Evolutionary conservation across 345 rosid species (phyloP).

Genomic region (Mercurialis annua): DNA sequence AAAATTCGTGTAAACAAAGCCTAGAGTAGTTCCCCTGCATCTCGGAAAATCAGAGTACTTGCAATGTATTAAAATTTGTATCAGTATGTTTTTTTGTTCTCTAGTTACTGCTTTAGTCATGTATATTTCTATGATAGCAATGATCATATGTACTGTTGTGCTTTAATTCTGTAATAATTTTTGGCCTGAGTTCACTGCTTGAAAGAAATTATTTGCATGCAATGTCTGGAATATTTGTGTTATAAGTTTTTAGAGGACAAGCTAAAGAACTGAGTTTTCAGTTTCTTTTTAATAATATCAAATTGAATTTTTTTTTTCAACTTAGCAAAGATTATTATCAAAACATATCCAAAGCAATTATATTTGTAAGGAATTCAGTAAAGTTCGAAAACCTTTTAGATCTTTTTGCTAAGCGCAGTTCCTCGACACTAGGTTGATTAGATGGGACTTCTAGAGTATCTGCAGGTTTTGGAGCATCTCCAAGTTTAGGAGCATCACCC

Average conservation of each 20-base stretch:
- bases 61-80: background rate
- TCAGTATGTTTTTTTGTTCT: background rate
- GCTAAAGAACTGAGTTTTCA: background rate
- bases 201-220: background rate
- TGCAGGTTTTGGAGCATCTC: too few relatives aligned
- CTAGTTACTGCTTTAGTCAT: background rate
- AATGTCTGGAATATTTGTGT: background rate
- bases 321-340: too few relatives aligned
- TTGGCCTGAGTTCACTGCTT: background rate
- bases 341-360: too few relatives aligned
- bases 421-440: too few relatives aligned
- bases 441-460: too few relatives aligned
- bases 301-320: too few relatives aligned
- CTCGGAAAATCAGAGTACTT: background rate
- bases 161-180: background rate
- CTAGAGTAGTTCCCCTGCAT: slow-evolving; percentile 22
- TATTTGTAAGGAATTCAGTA: too few relatives aligned
- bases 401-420: too few relatives aligned
- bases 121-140: background rate
- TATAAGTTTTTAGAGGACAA: background rate
- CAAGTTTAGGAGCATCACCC: too few relatives aligned
- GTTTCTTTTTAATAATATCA: too few relatives aligned
- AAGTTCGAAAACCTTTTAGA: too few relatives aligned
- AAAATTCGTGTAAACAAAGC: slow-evolving; percentile 83
- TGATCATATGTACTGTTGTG: background rate